A percentile compares a stretch with the other conserved stretches of the same genome.
Evolutionary conservation across 1,284 basidiomycete genomes (phyloP).

Genomic region (Meira miltonrushii): DNA sequence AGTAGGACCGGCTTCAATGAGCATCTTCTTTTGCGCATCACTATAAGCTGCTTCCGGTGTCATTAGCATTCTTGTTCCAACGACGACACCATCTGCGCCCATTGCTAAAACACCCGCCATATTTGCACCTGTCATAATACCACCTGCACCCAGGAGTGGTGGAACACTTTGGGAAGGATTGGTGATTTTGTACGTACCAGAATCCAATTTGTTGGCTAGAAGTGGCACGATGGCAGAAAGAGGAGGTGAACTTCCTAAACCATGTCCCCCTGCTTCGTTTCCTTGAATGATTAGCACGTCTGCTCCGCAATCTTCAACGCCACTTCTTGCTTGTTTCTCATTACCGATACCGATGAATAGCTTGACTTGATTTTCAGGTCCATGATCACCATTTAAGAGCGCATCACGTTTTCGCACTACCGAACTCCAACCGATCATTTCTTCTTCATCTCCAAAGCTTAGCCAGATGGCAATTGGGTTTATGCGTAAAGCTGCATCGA

Average conservation of each 20-base stretch:
- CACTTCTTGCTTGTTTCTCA: conserved; percentile 26
- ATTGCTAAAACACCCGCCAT: conserved; percentile 34
- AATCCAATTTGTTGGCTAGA: neutral
- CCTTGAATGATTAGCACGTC: conserved; percentile 44
- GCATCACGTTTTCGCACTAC: conserved; percentile 27
- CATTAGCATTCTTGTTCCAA: conserved; percentile 46
- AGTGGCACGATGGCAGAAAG: conserved; percentile 27
- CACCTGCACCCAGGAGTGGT: conserved; percentile 40
- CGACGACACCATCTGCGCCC: conserved; percentile 44
- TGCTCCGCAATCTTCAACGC: conserved; percentile 27
- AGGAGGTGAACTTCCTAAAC: conserved; percentile 36
- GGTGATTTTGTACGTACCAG: conserved; percentile 1
- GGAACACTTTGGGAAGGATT: conserved; percentile 16
- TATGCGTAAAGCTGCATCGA: conserved; percentile 27
- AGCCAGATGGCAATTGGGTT: conserved; percentile 43
- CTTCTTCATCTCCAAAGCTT: conserved; percentile 36
- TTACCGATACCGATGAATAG: conserved; percentile 39
- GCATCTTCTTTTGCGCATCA: conserved; percentile 35
- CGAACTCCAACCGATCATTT: conserved; percentile 27
- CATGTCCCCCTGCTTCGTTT: conserved; percentile 46
- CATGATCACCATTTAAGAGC: conserved; percentile 16
- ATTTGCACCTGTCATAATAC: conserved; percentile 30
- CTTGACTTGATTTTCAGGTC: conserved; percentile 19
- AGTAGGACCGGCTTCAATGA: conserved; percentile 22
- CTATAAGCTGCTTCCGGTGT: conserved; percentile 43